A percentile compares a stretch with the other conserved stretches of the same genome.
Evolutionary conservation across 208 protist species (phyloP).

Genomic region (Porcisia hertigi): DNA sequence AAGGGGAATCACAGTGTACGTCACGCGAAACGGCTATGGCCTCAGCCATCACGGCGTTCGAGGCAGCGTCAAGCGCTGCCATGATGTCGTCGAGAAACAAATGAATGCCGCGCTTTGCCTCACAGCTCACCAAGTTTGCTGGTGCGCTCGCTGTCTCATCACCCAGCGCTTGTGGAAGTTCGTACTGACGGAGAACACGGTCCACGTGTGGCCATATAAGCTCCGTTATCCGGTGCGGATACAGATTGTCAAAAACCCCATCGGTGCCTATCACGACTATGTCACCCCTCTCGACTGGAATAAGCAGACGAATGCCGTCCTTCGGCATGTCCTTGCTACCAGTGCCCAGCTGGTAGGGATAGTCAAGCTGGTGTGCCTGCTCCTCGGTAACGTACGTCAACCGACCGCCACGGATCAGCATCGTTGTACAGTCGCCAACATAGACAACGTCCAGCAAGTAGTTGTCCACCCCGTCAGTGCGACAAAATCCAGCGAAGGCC

Average conservation of each 20-base stretch:
- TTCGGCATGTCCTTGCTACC: constrained; percentile 61
- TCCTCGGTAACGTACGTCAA: constrained; percentile 51
- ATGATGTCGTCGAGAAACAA: constrained; percentile 49
- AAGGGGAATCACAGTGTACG: constrained; percentile 56
- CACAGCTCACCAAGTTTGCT: background rate
- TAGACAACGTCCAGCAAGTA: constrained; percentile 56
- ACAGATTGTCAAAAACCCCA: constrained; percentile 80
- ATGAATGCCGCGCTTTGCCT: constrained; percentile 22
- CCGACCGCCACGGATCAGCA: constrained; percentile 55
- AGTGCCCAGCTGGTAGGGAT: constrained; percentile 68
- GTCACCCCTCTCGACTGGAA: constrained; percentile 56
- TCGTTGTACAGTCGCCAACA: constrained; percentile 64
- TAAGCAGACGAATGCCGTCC: constrained; percentile 37
- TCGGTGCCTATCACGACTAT: constrained; percentile 70
- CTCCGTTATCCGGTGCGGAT: constrained; percentile 36
- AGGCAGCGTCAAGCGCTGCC: constrained; percentile 36
- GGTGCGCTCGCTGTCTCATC: constrained; percentile 4
- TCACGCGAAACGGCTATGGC: constrained; percentile 45
- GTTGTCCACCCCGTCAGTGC: constrained; percentile 29
- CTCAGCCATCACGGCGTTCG: constrained; percentile 38
- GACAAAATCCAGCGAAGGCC: background rate
- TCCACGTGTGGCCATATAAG: constrained; percentile 48
- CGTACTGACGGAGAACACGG: constrained; percentile 32
- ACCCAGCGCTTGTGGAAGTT: constrained; percentile 9
- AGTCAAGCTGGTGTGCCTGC: constrained; percentile 68